Evolutionary conservation across 331 rosid species (phyloP).

Genomic region (Phaseolus coccineus): DNA sequence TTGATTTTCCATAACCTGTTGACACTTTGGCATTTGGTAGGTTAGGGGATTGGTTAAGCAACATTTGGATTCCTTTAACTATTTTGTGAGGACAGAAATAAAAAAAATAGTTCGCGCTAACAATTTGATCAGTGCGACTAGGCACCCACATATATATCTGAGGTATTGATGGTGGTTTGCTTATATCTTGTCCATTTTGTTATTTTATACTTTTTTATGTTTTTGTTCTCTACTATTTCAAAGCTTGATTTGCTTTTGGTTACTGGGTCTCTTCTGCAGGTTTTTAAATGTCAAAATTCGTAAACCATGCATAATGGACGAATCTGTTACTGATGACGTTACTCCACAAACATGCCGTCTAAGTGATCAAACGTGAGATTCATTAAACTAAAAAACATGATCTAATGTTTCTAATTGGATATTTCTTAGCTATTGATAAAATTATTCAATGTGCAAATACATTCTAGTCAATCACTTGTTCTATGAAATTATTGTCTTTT

Average conservation of each 20-base stretch:
- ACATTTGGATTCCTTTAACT: constrained; percentile 92
- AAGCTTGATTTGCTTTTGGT: too few relatives aligned
- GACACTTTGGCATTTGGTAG: constrained; percentile 47
- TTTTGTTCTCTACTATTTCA: too few relatives aligned
- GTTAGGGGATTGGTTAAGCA: constrained; percentile 92
- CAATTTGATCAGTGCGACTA: constrained; percentile 47
- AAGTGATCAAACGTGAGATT: constrained; percentile 78
- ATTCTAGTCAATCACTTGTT: constrained; percentile 27
- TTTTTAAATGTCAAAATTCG: constrained; percentile 73
- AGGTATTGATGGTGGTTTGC: constrained; percentile 48
- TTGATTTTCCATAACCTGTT: not conserved
- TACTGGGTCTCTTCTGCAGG: constrained; percentile 52
- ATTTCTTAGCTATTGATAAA: constrained; percentile 26
- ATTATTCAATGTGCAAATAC: constrained; percentile 5
- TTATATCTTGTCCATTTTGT: constrained; percentile 2
- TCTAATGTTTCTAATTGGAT: constrained; percentile 25
- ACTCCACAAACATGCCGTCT: constrained; percentile 84
- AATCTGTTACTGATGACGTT: constrained; percentile 57
- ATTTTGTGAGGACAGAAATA: constrained; percentile 72
- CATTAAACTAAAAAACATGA: constrained; percentile 1
- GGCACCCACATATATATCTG: constrained; percentile 63
- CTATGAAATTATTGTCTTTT: constrained; percentile 17
- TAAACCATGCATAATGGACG: constrained; percentile 58
- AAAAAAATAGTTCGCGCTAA: constrained; percentile 85
- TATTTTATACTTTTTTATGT: not conserved